A percentile compares a stretch with the other conserved stretches of the same genome.
These are phyloP conservation scores for Rossbeevera mucosa DNA, from an alignment of 768 basidiomycete genomes.

Conservation along the genomic window DNA sequence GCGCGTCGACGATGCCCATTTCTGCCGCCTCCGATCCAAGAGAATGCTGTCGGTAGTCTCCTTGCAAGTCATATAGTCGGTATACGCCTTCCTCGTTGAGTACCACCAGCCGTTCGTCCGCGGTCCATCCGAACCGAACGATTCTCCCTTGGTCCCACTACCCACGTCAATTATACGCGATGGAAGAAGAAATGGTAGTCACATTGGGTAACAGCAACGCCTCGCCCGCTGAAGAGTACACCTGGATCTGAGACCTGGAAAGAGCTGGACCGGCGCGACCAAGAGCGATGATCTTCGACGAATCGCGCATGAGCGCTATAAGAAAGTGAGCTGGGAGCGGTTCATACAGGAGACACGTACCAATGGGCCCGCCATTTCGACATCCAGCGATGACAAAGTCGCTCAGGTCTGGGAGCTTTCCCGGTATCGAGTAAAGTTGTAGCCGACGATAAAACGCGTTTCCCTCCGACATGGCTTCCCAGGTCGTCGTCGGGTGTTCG, in stretches of 20 bases:
- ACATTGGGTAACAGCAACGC: constrained; percentile 67
- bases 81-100: constrained; percentile 92
- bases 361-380: constrained; percentile 84
- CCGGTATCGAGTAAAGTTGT: constrained; percentile 77
- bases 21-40: constrained; percentile 80
- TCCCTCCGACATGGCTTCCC: constrained; percentile 89
- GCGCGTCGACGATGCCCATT: constrained; percentile 78
- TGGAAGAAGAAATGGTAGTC: constrained; percentile 35
- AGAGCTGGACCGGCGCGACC: constrained; percentile 52
- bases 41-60: constrained; percentile 81
- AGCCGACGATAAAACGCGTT: constrained; percentile 84
- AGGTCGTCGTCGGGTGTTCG: constrained; percentile 75
- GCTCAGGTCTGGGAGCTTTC: constrained; percentile 69
- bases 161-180: constrained; percentile 9
- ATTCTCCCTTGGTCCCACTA: constrained; percentile 92
- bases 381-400: constrained; percentile 82
- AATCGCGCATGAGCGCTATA: constrained; percentile 84
- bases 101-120: constrained; percentile 76
- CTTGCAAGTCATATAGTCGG: constrained; percentile 82
- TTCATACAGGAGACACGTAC: constrained; percentile 37
- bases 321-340: constrained; percentile 2
- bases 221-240: constrained; percentile 84
- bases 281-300: constrained; percentile 70
- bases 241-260: constrained; percentile 77
- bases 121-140: constrained; percentile 77